phyloP scores from a whole-genome alignment of 805 yeast species.

The Metschnikowia amazonensis region DNA sequence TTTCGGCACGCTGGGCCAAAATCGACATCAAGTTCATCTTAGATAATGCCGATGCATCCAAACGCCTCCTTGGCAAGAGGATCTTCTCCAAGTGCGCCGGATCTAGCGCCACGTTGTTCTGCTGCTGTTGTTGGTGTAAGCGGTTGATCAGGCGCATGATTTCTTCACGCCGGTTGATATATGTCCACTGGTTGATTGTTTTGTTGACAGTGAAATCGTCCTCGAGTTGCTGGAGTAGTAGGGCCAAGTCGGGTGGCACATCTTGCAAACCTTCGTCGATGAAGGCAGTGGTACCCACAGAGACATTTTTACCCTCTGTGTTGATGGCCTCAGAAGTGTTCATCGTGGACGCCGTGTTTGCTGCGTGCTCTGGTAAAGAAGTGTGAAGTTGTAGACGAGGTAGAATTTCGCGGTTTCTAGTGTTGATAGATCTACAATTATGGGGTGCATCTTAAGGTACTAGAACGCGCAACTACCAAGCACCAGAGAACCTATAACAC shows the following conservation, averaged over 20 bases:
- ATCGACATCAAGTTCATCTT: constrained; percentile 64
- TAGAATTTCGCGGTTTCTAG: constrained; percentile 4
- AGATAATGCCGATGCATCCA: constrained; percentile 25
- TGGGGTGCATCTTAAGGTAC: constrained; percentile 4
- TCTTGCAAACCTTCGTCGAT: constrained; percentile 25
- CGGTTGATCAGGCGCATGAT: constrained; percentile 36
- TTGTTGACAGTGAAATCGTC: constrained; percentile 39
- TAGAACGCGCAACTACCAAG: not conserved
- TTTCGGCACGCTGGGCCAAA: constrained; percentile 65
- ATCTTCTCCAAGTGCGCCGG: constrained; percentile 51
- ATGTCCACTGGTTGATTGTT: constrained; percentile 45
- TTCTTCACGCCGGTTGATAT: constrained; percentile 43
- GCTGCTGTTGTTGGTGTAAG: constrained; percentile 32
- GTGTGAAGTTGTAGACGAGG: not conserved
- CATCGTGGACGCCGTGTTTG: constrained; percentile 5
- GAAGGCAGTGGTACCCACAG: constrained; percentile 14
- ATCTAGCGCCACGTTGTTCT: constrained; percentile 23
- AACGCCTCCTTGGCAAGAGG: constrained; percentile 53
- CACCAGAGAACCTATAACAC: too few relatives aligned
- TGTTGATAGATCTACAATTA: not conserved
- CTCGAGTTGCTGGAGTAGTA: constrained; percentile 39
- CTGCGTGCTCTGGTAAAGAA: not conserved
- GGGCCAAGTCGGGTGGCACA: constrained; percentile 44
- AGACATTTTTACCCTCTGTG: constrained; percentile 6
- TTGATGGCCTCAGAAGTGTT: constrained; percentile 8